These are phyloP conservation scores for Talaromyces piceae DNA, from an alignment of 2,329 filamentous ascomycete species.

Conservation along the genomic window DNA sequence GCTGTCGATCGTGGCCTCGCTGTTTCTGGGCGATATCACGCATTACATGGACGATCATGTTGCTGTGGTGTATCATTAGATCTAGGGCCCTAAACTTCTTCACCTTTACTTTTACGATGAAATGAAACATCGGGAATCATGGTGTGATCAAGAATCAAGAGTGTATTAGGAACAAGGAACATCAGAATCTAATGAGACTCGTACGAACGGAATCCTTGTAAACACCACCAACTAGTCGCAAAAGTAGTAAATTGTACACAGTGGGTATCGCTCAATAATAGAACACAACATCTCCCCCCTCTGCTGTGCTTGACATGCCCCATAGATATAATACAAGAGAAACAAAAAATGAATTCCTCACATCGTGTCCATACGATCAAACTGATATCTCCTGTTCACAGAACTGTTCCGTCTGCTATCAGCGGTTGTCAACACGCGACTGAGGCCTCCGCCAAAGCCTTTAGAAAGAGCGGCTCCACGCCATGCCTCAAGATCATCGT, in stretches of 20 bases:
- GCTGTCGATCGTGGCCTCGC: slow-evolving; percentile 49
- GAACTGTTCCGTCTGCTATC: slow-evolving; percentile 8
- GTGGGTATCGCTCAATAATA: slow-evolving; percentile 4
- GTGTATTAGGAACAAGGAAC: too few species aligned
- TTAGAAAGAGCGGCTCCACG: slow-evolving; percentile 32
- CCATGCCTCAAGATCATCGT: slow-evolving; percentile 30
- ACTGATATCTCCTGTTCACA: slow-evolving; percentile 7
- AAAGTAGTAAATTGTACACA: too few species aligned
- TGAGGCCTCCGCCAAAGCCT: slow-evolving; percentile 36
- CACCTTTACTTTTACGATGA: too few species aligned
- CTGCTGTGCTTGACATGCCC: background rate
- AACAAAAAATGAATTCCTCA: background rate
- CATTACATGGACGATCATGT: slow-evolving; percentile 54
- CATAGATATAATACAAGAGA: background rate
- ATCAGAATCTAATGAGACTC: background rate
- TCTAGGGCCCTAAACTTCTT: too few species aligned
- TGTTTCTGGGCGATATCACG: slow-evolving; percentile 53
- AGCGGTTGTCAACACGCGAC: slow-evolving; percentile 25
- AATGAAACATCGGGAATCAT: too few species aligned
- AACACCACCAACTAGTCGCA: background rate
- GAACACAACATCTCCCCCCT: slow-evolving; percentile 2
- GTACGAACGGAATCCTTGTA: background rate
- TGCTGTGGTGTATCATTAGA: slow-evolving; percentile 42
- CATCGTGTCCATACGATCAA: slow-evolving; percentile 13
- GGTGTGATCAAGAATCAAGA: too few species aligned